Evolutionary conservation across 202 grass and related monocot genomes (phyloP), one percentile per base, ranked within the genome.

Genomic region (Saccharum hybrid): DNA sequence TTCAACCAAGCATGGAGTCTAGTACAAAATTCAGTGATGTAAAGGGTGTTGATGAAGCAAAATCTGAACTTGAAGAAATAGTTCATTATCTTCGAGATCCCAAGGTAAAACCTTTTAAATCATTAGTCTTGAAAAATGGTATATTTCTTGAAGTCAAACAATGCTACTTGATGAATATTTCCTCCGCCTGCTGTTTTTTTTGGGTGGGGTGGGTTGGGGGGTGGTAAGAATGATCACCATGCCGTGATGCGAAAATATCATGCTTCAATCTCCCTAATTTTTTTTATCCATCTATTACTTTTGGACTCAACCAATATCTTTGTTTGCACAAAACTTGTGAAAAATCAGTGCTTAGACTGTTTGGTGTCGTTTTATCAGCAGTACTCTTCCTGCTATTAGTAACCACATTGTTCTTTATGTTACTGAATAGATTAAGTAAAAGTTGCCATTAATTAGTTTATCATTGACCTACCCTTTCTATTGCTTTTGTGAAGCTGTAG

Each of bases 21-120:
- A 90, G 76, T 42, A 99, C 96, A 1, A 99, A 99, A 78, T 99
- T 99, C 82, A 96, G 84, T 92, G 93, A 99, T 90, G 96, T 99
- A 64, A 99, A 99, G 77, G 96, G 96, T 39, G 91, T 99, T 51
- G 96, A 99, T 89, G 93, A 99, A 89, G 96, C 96, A 34, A 99
- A 99, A 88, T 82, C 76, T 89, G 93, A 96, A 88, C 89, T 99
- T 69, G 96, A 99, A 61, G 96, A 99, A 90, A 99, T 99, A 84
- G 96, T 96, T 85, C 91, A 96, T 81, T 96, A 96, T 34, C 88
- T 98, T 63, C 93, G 91, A 86, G 96, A 98, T 88, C 96, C 96
- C 26, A 98, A 96, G 93, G 96, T 98, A 65, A 83, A 57, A 5
- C 5, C 15, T 57, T 79, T 68, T 71, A 10, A 68, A 38, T 56